Base-by-base conservation (phyloP, 768 basidiomycete species). In the Tulasnella calospora region DNA sequence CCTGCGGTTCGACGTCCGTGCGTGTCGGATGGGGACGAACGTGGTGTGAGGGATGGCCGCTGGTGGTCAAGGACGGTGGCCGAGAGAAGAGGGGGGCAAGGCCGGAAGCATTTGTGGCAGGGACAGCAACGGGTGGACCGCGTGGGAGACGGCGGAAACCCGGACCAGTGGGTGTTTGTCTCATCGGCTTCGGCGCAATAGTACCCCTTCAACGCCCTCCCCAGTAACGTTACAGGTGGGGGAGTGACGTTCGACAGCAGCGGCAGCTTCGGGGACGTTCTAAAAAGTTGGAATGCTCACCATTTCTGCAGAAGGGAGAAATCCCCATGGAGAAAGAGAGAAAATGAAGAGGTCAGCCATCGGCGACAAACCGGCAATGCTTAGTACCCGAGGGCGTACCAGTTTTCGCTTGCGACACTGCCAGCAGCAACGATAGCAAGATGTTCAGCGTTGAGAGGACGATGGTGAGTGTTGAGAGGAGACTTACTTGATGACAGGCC, bases 341-440 rank as follows among this genome's bases (percentile, higher is more conserved):
- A 67, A 67, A 67, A 35, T 30, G 30, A 67, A 67, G 12, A 67
- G 9, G 61, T 67, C 30, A 67, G 61, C 38, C 61, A 75, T 75
- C 74, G 55, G 51, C 46, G 55, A 38, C 74, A 75, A 51, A 47
- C 55, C 47, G 35, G 41, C 44, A 51, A 75, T 55, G 55, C 38
- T 38, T 55, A 61, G 74, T 75, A 75, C 36, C 74, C 74, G 38
- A 75, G n/a, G 44, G 30, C 90, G 83, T 81, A 91, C 91, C 84
- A 93, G 82, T 84, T 94, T 94, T 79, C 92, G 88, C 80, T 89
- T 87, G 55, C 92, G 90, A 82, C 92, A 94, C 86, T 92, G 83
- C 44, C 33, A 44, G 33, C 46, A 30, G 21, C 2, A 41, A 74
- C 33, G 73, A 74, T 7, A 30, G 21, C n/a, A 35, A 36, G 6